phyloP scores from a whole-genome alignment of 2,329 filamentous ascomycete species.

The Pseudocercospora vitis region DNA sequence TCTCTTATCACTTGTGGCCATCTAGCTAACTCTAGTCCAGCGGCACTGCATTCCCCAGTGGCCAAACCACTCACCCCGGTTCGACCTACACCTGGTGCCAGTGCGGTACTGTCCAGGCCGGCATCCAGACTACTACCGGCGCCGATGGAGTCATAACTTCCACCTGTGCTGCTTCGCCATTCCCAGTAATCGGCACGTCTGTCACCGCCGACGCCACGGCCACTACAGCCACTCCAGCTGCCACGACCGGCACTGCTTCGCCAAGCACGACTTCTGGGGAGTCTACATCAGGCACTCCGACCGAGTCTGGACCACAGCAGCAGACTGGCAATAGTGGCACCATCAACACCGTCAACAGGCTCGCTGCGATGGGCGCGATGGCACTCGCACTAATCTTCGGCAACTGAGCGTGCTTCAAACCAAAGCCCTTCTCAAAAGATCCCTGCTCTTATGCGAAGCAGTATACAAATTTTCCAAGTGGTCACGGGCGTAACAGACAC shows the following conservation, averaged over 20 bases:
- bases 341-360: not conserved
- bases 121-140: constrained; percentile 10
- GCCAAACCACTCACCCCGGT: not conserved
- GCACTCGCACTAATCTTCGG: not conserved
- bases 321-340: not conserved
- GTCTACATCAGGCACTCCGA: not conserved
- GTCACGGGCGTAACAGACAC: no score
- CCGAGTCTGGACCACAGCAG: constrained; percentile 2
- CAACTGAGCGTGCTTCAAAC: no score
- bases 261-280: not conserved
- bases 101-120: constrained; percentile 9
- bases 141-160: constrained; percentile 12
- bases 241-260: not conserved
- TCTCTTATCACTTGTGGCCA: not conserved
- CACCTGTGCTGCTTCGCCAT: constrained; percentile 13
- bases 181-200: constrained; percentile 14
- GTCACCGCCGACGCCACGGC: constrained; percentile 10
- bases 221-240: constrained; percentile 5
- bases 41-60: not conserved
- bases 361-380: constrained; percentile 5
- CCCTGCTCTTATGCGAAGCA: no score
- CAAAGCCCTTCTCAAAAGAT: no score
- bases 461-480: no score
- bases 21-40: not conserved
- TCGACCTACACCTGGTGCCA: constrained; percentile 1